These are phyloP conservation scores for Cenococcum geophilum DNA, from an alignment of 495 filamentous ascomycete species.

Conservation along the genomic window DNA sequence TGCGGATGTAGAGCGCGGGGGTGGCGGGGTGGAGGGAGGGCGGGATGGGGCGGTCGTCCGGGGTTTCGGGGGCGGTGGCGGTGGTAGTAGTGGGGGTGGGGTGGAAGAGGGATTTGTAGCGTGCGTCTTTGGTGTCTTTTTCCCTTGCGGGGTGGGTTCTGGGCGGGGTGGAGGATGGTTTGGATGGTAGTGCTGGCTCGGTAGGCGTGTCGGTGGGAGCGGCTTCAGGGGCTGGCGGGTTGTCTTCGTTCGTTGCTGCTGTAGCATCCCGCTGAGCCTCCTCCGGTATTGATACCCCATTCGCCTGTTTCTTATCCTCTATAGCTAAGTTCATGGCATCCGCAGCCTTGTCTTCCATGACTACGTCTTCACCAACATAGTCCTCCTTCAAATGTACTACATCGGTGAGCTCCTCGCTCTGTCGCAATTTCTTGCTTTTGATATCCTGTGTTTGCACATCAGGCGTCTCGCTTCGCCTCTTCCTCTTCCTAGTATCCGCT, in stretches of 20 bases:
- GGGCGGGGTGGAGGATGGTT: not conserved
- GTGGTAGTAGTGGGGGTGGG: constrained; percentile 1
- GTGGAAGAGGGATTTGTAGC: constrained; percentile 21
- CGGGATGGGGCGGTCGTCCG: constrained; percentile 46
- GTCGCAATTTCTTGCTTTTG: constrained; percentile 33
- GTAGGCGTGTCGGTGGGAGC: not conserved
- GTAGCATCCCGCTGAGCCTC: not conserved
- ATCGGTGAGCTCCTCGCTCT: constrained; percentile 12
- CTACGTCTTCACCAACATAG: constrained; percentile 14
- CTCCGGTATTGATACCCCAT: not conserved
- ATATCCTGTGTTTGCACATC: constrained; percentile 26
- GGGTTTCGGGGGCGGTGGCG: not conserved
- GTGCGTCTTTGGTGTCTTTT: constrained; percentile 21
- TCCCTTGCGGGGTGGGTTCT: constrained; percentile 6
- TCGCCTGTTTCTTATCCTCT: not conserved
- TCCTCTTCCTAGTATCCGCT: constrained; percentile 38
- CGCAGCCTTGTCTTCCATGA: constrained; percentile 17
- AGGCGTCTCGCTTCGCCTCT: constrained; percentile 36
- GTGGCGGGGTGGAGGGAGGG: constrained; percentile 81
- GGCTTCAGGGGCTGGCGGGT: not conserved
- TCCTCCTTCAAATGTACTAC: constrained; percentile 28
- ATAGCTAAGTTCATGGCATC: not conserved
- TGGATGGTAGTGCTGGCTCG: not conserved
- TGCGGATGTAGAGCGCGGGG: constrained; percentile 78
- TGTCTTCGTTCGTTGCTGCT: not conserved